Base-by-base conservation (phyloP, 176 grass and related monocot genomes). In the Eragrostis nindensis region DNA sequence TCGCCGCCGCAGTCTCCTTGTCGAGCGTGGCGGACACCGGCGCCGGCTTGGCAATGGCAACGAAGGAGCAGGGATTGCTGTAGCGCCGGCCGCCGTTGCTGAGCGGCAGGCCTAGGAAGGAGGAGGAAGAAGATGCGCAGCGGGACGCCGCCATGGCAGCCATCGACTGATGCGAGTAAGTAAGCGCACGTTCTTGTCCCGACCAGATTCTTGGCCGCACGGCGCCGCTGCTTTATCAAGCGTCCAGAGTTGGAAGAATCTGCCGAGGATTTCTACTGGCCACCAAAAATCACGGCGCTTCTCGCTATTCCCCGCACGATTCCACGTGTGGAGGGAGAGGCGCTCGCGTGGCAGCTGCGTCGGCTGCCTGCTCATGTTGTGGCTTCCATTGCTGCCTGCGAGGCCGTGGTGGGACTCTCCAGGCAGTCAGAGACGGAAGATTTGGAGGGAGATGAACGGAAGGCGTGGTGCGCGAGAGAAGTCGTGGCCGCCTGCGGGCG, bases 1-100 rank as follows among this genome's bases (percentile, higher is more conserved):
- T 83, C 45, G 57, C 80, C 59, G 59, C 46, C 57, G 36, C 22
- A 36, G 70, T 43, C 47, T 74, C 81, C 46, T 64, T 56, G 81
- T 75, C 81, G 6, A 83, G 81, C 36, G 60, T 22, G 32, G 81
- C 70, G 45, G 22, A 17, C 8, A 75, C 25, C 39, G 46, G 48
- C 47, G 29, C 36, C 48, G 61, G 21, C 80, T 30, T 82, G 16
- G 44, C n/a, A 42, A 2, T 64, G 46, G 81, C 11, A 16, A 30
- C 49, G 53, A 77, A 77, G 73, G 19, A 46, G 64, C 64, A 69
- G 19, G 82, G 70, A 13, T 54, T 41, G 13, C 41, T 17, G 14
- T 40, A 30, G 27, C 42, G 63, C 19, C 52, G 82, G 14, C 19
- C 44, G 47, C 30, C 32, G 16, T 21, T 43, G 24, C 45, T 36